Evolutionary conservation across 208 protist genomes (phyloP).

Genomic region (Leptomonas seymouri): DNA sequence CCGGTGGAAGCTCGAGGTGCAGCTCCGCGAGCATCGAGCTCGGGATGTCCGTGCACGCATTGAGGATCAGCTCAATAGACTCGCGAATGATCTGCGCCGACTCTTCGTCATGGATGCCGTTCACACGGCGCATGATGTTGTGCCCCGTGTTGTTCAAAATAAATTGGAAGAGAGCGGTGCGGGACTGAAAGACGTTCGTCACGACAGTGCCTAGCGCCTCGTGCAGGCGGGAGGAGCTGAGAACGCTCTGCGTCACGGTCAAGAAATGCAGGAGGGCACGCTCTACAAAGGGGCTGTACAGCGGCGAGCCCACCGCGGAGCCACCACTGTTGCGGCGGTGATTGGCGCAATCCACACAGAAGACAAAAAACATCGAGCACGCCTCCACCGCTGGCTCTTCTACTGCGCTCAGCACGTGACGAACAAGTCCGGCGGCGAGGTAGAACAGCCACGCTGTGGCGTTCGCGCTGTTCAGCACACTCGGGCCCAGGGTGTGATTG

Average conservation of each 20-base stretch:
- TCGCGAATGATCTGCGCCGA: constrained; percentile 64
- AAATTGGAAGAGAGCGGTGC: constrained; percentile 80
- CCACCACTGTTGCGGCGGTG: constrained; percentile 40
- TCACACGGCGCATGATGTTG: constrained; percentile 71
- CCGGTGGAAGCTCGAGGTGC: constrained; percentile 73
- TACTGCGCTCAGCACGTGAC: constrained; percentile 51
- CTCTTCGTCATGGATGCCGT: constrained; percentile 52
- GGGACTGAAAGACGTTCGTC: constrained; percentile 70
- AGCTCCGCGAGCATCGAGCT: constrained; percentile 52
- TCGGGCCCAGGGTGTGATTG: constrained; percentile 47
- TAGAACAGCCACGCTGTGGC: constrained; percentile 85
- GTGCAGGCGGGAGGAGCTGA: constrained; percentile 54
- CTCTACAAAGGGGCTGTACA: constrained; percentile 69
- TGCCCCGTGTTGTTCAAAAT: constrained; percentile 76
- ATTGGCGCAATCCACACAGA: constrained; percentile 69
- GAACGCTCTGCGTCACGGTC: constrained; percentile 57
- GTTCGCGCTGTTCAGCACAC: constrained; percentile 56
- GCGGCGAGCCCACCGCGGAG: constrained; percentile 14
- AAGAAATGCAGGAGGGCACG: constrained; percentile 73
- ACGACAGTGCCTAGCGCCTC: constrained; percentile 54
- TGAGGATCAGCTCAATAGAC: constrained; percentile 76
- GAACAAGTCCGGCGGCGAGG: constrained; percentile 57
- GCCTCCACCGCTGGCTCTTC: constrained; percentile 47
- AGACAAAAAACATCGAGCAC: constrained; percentile 66
- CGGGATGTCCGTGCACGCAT: constrained; percentile 69